Evolutionary conservation across 768 basidiomycete species (phyloP).

Genomic region (Cytidiella melzeri): DNA sequence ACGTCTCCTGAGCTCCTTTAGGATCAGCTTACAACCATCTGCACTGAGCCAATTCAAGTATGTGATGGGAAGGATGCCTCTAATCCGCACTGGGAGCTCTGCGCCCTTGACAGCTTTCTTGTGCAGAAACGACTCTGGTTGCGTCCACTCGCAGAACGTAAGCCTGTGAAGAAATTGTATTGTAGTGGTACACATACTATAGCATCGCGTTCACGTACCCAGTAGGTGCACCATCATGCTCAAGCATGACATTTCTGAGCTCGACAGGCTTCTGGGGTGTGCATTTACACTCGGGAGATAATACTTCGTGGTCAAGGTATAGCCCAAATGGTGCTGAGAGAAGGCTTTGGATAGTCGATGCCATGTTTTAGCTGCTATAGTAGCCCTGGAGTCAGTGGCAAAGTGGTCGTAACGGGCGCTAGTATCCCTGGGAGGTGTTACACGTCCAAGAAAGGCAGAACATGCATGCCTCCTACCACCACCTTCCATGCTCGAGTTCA

Average conservation of each 20-base stretch:
- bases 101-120: neutral
- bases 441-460: conserved; percentile 4
- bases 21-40: conserved; percentile 34
- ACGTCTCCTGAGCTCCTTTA: conserved; percentile 38
- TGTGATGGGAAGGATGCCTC: conserved; percentile 43
- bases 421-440: neutral
- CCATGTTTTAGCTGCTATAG: too few relatives aligned
- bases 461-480: neutral
- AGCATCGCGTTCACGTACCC: too few relatives aligned
- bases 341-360: neutral
- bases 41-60: conserved; percentile 45
- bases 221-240: neutral
- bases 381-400: too few relatives aligned
- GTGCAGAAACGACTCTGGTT: conserved; percentile 6
- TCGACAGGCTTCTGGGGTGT: neutral
- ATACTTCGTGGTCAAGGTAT: neutral
- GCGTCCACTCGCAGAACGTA: conserved; percentile 9
- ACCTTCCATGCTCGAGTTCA: conserved; percentile 2
- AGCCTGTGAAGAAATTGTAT: too few relatives aligned
- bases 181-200: too few relatives aligned
- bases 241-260: neutral
- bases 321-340: neutral
- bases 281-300: neutral
- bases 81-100: conserved; percentile 43
- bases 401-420: neutral